A percentile compares a stretch with the other conserved stretches of the same genome.
phyloP scores from a whole-genome alignment of 148 eudicot genomes.

The Vaccinium myrtillus region DNA sequence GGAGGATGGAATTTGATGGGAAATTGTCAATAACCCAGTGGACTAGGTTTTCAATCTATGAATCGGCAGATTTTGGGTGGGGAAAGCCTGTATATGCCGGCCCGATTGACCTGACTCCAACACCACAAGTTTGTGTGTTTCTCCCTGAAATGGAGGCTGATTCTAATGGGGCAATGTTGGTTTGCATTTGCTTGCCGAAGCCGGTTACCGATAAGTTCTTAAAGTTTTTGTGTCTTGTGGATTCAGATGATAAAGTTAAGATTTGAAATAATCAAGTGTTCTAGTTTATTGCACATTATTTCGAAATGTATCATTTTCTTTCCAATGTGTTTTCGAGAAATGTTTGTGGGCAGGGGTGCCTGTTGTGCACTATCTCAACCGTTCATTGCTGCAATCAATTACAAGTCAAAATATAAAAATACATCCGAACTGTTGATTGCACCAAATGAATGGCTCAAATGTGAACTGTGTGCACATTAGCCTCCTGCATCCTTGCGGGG shows the following conservation, averaged over 20 bases:
- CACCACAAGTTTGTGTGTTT: conserved; percentile 86
- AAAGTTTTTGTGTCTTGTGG: conserved; percentile 40
- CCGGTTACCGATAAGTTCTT: conserved; percentile 46
- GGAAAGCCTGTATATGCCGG: conserved; percentile 85
- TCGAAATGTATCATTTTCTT: background rate
- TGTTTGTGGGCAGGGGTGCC: background rate
- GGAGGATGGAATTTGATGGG: conserved; percentile 81
- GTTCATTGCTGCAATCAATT: too few relatives aligned
- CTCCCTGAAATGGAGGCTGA: conserved; percentile 61
- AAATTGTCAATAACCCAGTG: conserved; percentile 89
- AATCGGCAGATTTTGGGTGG: conserved; percentile 90
- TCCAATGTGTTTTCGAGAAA: background rate
- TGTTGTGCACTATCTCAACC: too few relatives aligned
- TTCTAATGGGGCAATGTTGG: conserved; percentile 53
- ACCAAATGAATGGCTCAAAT: too few relatives aligned
- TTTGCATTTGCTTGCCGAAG: conserved; percentile 92
- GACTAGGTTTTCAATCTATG: conserved; percentile 84
- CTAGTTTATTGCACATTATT: background rate
- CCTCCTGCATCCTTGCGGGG: too few relatives aligned
- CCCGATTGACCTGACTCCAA: conserved; percentile 84
- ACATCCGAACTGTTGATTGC: too few relatives aligned
- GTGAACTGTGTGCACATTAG: too few relatives aligned
- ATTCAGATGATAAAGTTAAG: background rate
- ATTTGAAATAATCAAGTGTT: background rate
- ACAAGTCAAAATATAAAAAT: too few relatives aligned